phyloP scores from a whole-genome alignment of 176 grass and related monocot genomes.

The Saccharum officinarum region DNA sequence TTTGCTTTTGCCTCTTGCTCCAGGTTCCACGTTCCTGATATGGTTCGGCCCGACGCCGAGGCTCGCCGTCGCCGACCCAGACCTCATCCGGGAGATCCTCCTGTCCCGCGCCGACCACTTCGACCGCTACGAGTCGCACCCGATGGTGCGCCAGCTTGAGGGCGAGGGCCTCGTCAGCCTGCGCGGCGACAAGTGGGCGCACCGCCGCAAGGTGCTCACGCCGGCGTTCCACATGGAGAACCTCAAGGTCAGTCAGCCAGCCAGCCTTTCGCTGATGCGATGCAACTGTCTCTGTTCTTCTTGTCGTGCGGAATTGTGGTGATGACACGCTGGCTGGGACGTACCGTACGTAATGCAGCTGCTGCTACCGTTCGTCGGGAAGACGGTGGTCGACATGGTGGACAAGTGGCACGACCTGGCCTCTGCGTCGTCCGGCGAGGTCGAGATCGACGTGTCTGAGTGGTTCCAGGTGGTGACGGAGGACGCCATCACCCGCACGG shows the following conservation, averaged over 20 bases:
- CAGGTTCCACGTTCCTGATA: slow-evolving; percentile 93
- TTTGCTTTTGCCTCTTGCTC: background rate
- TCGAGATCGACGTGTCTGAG: slow-evolving; percentile 94
- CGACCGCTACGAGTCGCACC: slow-evolving; percentile 97
- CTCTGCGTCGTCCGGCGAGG: slow-evolving; percentile 50
- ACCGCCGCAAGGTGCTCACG: slow-evolving; percentile 81
- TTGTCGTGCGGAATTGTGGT: background rate
- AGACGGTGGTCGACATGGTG: slow-evolving; percentile 78
- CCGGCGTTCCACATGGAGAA: slow-evolving; percentile 96
- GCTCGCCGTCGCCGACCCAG: slow-evolving; percentile 81
- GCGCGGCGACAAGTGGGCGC: slow-evolving; percentile 88
- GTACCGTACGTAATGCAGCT: slow-evolving; percentile 16
- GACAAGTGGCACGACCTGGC: slow-evolving; percentile 69
- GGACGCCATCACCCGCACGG: slow-evolving; percentile 92
- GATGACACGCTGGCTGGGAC: background rate
- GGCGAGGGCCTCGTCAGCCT: slow-evolving; percentile 94
- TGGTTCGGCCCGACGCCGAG: slow-evolving; percentile 93
- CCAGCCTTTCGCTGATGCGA: background rate
- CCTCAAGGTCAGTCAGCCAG: slow-evolving; percentile 62
- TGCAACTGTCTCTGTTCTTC: background rate
- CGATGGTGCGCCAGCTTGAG: slow-evolving; percentile 95
- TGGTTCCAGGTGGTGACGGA: slow-evolving; percentile 97
- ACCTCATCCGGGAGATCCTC: slow-evolving; percentile 92
- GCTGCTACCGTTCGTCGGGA: slow-evolving; percentile 77
- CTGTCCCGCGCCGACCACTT: slow-evolving; percentile 78